Base-by-base conservation (phyloP, 306 rosid species). In the Gleditsia sinensis region DNA sequence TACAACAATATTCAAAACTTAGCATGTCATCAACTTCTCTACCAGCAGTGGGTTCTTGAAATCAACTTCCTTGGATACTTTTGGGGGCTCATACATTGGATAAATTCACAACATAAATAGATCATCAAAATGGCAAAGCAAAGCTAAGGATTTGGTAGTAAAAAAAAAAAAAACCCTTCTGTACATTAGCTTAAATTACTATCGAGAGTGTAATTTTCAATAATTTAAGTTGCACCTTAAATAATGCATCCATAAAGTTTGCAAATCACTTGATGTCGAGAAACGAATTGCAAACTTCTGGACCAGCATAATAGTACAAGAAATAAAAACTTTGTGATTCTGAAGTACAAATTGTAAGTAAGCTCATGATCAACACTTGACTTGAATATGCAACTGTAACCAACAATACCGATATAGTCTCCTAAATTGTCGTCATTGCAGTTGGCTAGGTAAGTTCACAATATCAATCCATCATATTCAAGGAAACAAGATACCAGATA, bases 281-380 rank as follows among this genome's bases (percentile, higher is more conserved):
- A 51, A 73, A 32, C 7, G 25, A 25, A 60, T 3, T 25, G 39
- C 17, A 74, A 61, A 62, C 30, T 61, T 74, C 50, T 49, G 49
- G 13, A 63, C 65, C 61, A 10, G 54, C 28, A 25, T 14, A 14
- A 25, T 13, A 51, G 42, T 43, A 37, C 63, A 51, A 36, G 19
- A 37, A 36, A 63, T 23, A 48, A 54, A 72, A 23, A 33, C 55
- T n/a, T n/a, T 9, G 28, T 30, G 57, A 21, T 57, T 24, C 58
- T 27, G 56, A 58, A 57, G 65, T 20, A 66, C 11, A 34, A 59
- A 32, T 34, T 20, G 56, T 25, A 46, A 25, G 61, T 14, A 57
- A 65, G 12, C 16, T 55, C 28, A 45, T 25, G 42, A 77, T 43
- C 20, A 67, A 20, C 20, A 10, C 40, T 10, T 16, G 39, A 33